These are phyloP conservation scores for Cymbidium sinense DNA, from an alignment of 106 monocot species.

Conservation along the genomic window DNA sequence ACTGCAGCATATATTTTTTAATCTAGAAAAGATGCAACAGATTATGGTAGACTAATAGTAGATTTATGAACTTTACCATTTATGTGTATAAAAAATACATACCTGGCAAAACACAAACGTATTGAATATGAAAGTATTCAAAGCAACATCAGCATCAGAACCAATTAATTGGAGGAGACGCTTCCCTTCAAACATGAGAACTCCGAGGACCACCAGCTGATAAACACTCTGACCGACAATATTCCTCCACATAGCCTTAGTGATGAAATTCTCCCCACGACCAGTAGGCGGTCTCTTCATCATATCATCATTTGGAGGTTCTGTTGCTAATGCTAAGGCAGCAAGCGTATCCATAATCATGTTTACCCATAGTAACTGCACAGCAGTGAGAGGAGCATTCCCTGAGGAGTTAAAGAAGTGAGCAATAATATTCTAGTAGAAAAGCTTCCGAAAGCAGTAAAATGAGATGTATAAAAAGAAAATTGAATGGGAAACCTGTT, in stretches of 20 bases:
- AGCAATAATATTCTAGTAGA: background rate
- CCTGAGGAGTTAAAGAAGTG: constrained; percentile 13
- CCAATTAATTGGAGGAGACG: constrained; percentile 49
- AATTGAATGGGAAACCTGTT: constrained; percentile 35
- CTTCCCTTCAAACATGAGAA: constrained; percentile 78
- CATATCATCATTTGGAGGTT: constrained; percentile 49
- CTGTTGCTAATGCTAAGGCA: constrained; percentile 61
- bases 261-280: constrained; percentile 65
- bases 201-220: constrained; percentile 72
- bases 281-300: constrained; percentile 75
- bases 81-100: constrained; percentile 70
- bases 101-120: constrained; percentile 99
- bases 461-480: too few relatives aligned
- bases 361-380: constrained; percentile 64
- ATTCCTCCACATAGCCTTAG: constrained; percentile 85
- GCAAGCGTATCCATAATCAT: constrained; percentile 71
- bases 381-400: constrained; percentile 55
- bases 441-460: too few relatives aligned
- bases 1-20: too few relatives aligned
- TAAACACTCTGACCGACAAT: constrained; percentile 89
- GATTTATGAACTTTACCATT: constrained; percentile 82
- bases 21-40: too few relatives aligned
- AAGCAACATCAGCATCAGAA: constrained; percentile 32
- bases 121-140: constrained; percentile 96
- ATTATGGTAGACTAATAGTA: background rate